Evolutionary conservation across 2,329 filamentous ascomycete genomes (phyloP).

Genomic region (Fusarium austroafricanum): DNA sequence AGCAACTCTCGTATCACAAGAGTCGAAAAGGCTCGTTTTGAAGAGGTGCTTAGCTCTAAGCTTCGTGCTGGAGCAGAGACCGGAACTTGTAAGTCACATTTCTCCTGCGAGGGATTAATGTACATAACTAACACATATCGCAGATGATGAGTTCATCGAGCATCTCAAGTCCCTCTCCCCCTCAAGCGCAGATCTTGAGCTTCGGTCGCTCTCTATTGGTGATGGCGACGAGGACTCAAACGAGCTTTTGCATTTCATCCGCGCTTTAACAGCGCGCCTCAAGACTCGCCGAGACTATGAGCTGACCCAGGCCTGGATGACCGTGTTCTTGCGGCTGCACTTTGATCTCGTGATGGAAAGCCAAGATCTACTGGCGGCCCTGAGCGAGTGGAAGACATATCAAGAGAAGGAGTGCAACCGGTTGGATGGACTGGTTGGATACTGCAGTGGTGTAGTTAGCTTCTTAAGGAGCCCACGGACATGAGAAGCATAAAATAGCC

Average conservation of each 20-base stretch:
- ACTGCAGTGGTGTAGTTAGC: conserved; percentile 85
- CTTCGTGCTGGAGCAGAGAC: conserved; percentile 65
- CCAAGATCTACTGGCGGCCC: conserved; percentile 65
- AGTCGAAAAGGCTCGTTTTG: conserved; percentile 68
- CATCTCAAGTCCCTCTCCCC: conserved; percentile 86
- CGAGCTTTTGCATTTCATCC: conserved; percentile 83
- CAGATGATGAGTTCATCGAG: conserved; percentile 75
- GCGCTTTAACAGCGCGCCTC: conserved; percentile 80
- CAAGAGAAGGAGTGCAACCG: conserved; percentile 78
- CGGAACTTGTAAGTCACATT: conserved; percentile 68
- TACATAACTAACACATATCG: conserved; percentile 35
- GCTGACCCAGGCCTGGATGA: conserved; percentile 96
- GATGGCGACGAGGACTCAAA: conserved; percentile 63
- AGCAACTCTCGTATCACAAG: conserved; percentile 74
- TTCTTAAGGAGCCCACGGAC: conserved; percentile 77
- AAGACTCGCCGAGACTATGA: conserved; percentile 84
- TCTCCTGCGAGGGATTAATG: background rate
- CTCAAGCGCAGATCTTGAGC: conserved; percentile 87
- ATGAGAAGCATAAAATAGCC: conserved; percentile 44
- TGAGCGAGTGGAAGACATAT: conserved; percentile 77
- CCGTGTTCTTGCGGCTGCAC: conserved; percentile 88
- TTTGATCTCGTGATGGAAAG: conserved; percentile 66
- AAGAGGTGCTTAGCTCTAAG: conserved; percentile 69
- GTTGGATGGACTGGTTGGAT: conserved; percentile 82
- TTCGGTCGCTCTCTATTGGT: conserved; percentile 77